Evolutionary conservation across 768 basidiomycete species (phyloP).

Genomic region (Lactarius psammicola): DNA sequence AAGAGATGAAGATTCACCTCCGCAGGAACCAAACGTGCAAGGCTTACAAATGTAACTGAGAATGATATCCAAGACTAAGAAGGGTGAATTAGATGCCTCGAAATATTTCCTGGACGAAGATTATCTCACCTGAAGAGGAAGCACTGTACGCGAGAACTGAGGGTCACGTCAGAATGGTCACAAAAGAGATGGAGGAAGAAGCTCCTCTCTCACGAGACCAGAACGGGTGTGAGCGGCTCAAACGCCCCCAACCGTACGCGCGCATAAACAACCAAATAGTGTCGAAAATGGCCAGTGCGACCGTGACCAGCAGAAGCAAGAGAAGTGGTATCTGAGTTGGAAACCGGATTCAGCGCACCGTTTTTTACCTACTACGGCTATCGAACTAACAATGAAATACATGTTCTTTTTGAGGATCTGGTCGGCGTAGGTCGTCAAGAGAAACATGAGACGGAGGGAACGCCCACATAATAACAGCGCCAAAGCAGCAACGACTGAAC

Average conservation of each 20-base stretch:
- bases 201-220: slow-evolving; percentile 10
- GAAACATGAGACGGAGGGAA: neutral
- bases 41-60: slow-evolving; percentile 3
- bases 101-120: too few species aligned
- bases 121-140: slow-evolving; percentile 9
- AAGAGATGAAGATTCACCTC: neutral
- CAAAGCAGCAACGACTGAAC: slow-evolving; percentile 11
- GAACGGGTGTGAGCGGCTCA: neutral
- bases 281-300: neutral
- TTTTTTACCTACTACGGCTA: neutral
- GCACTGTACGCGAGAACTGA: neutral
- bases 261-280: neutral
- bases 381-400: slow-evolving; percentile 8
- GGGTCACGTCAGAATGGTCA: neutral
- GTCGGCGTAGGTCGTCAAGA: neutral
- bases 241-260: neutral
- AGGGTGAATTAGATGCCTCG: neutral
- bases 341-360: neutral
- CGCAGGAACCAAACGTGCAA: neutral
- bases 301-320: slow-evolving; percentile 1
- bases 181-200: neutral
- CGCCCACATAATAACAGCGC: slow-evolving; percentile 9
- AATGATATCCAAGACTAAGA: slow-evolving; percentile 7
- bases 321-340: slow-evolving; percentile 4
- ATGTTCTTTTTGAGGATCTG: slow-evolving; percentile 3